These are phyloP conservation scores for Exophiala viscosa DNA, from an alignment of 2,329 filamentous ascomycete genomes.

Conservation along the genomic window DNA sequence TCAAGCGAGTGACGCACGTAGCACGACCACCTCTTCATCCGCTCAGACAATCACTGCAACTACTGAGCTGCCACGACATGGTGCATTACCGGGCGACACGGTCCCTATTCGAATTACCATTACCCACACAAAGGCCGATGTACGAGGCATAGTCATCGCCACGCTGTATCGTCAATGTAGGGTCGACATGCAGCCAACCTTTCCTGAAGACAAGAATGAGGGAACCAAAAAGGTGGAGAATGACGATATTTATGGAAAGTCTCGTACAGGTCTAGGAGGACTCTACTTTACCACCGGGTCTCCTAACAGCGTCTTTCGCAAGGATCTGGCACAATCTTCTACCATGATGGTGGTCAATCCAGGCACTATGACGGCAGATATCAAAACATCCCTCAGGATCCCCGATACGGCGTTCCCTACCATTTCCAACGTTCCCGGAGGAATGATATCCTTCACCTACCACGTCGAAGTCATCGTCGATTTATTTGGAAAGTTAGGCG, in stretches of 20 bases:
- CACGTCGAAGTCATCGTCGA: conserved; percentile 91
- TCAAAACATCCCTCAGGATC: conserved; percentile 78
- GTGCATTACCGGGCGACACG: conserved; percentile 79
- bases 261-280: conserved; percentile 78
- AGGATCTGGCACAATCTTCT: conserved; percentile 86
- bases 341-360: conserved; percentile 87
- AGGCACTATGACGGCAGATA: conserved; percentile 67
- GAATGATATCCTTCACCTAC: conserved; percentile 94
- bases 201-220: conserved; percentile 54
- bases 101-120: conserved; percentile 77
- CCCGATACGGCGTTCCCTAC: conserved; percentile 91
- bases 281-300: conserved; percentile 81
- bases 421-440: conserved; percentile 81
- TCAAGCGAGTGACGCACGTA: conserved; percentile 47
- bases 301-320: conserved; percentile 88
- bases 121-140: conserved; percentile 73
- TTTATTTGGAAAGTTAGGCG: conserved; percentile 79
- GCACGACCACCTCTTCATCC: conserved; percentile 52
- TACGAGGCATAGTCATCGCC: conserved; percentile 90
- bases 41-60: conserved; percentile 82
- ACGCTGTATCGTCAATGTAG: conserved; percentile 88
- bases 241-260: conserved; percentile 83
- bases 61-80: conserved; percentile 75
- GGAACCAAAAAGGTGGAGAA: conserved; percentile 67
- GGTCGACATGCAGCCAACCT: conserved; percentile 72